These are phyloP conservation scores for Haberlea rhodopensis DNA, from an alignment of 257 asterid genomes.

Conservation along the genomic window DNA sequence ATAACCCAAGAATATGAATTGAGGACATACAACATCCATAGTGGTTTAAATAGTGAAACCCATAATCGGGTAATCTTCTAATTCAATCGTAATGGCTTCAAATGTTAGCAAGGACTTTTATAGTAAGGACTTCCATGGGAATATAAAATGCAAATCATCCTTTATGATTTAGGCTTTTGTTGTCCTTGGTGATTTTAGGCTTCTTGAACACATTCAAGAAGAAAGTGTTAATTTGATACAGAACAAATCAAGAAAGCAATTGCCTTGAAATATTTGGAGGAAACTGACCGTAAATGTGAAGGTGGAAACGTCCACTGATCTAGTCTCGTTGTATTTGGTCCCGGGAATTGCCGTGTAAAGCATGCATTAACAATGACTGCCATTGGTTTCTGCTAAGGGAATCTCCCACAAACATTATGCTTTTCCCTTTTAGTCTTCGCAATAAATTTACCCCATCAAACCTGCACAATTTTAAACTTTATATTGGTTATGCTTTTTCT, in stretches of 20 bases:
- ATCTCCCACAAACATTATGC: conserved; percentile 79
- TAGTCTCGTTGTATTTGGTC: conserved; percentile 25
- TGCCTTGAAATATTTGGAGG: not conserved
- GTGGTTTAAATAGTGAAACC: too few relatives aligned
- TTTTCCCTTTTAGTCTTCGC: conserved; percentile 44
- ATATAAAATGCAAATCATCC: not conserved
- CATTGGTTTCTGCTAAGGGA: conserved; percentile 65
- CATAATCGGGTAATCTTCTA: too few relatives aligned
- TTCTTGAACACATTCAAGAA: too few relatives aligned
- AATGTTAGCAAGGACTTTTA: too few relatives aligned
- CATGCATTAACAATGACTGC: conserved; percentile 59
- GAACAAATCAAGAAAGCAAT: conserved; percentile 3
- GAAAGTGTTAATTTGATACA: too few relatives aligned
- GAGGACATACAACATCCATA: not conserved
- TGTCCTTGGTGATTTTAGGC: too few relatives aligned
- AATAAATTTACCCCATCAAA: conserved; percentile 55
- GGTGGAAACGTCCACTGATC: conserved; percentile 34
- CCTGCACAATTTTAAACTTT: too few relatives aligned
- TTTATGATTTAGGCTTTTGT: too few relatives aligned
- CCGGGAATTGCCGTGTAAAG: conserved; percentile 49
- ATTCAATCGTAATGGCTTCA: too few relatives aligned
- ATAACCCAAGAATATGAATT: not conserved
- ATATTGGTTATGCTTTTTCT: too few relatives aligned
- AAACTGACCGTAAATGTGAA: conserved; percentile 44
- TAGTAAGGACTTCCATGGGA: too few relatives aligned